Conservation (phyloP, 768 basidiomycete genomes). For the Lentinula lateritia region DNA sequence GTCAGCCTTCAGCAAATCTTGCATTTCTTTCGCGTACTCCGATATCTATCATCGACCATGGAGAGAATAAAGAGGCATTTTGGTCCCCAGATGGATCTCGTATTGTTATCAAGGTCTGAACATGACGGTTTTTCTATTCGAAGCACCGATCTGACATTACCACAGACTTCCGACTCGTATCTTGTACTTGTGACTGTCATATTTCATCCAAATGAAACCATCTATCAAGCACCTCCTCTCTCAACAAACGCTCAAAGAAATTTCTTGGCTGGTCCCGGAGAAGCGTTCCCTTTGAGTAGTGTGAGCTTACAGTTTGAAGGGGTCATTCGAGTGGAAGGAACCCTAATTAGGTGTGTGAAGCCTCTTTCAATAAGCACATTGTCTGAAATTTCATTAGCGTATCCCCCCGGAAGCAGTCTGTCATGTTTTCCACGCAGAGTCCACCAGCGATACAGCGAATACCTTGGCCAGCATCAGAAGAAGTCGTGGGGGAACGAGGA, state of each 20-base stretch:
- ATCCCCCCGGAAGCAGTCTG: conserved; percentile 64
- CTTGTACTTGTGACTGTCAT: conserved; percentile 71
- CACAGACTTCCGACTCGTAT: conserved; percentile 74
- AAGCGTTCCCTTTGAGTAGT: conserved; percentile 65
- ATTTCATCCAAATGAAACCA: conserved; percentile 46
- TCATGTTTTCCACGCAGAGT: conserved; percentile 68
- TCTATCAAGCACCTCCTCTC: conserved; percentile 46
- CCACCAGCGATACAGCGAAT: conserved; percentile 80
- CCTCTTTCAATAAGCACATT: not conserved
- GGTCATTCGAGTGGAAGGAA: conserved; percentile 73
- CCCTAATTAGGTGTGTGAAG: conserved; percentile 54
- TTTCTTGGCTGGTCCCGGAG: conserved; percentile 78
- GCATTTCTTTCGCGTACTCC: conserved; percentile 73
- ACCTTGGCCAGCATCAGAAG: conserved; percentile 65
- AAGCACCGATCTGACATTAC: conserved; percentile 2
- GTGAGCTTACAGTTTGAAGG: conserved; percentile 72
- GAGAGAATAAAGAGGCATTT: conserved; percentile 65
- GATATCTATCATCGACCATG: conserved; percentile 75
- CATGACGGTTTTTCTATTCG: not conserved
- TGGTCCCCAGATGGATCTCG: conserved; percentile 83
- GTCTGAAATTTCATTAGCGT: conserved; percentile 39
- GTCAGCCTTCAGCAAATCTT: conserved; percentile 65
- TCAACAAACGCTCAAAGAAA: conserved; percentile 54
- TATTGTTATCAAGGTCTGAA: conserved; percentile 73
- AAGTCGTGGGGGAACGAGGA: conserved; percentile 26